Conservation (phyloP, 1,284 basidiomycete species). For the Microbotryum saponariae region DNA sequence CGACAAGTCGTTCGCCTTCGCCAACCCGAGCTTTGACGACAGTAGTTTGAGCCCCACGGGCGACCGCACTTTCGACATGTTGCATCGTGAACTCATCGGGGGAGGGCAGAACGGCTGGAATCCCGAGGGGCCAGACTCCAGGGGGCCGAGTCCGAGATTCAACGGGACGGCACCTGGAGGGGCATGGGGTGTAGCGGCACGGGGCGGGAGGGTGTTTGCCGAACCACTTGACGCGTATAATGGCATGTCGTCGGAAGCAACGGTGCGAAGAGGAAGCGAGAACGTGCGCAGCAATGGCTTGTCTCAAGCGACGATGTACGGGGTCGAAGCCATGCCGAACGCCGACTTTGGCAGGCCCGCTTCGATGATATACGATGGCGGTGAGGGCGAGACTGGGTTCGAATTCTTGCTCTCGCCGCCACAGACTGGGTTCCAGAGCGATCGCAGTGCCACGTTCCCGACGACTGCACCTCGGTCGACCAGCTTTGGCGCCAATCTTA, state of each 20-base stretch:
- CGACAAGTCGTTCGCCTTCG: constrained; percentile 7
- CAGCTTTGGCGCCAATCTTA: background rate
- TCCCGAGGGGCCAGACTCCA: background rate
- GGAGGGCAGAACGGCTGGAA: background rate
- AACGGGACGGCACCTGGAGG: too few species aligned
- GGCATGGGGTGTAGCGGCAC: background rate
- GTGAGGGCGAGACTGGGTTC: background rate
- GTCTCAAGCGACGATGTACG: background rate
- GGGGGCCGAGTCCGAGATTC: constrained; percentile 6
- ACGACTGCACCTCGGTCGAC: constrained; percentile 4
- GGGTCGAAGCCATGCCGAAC: background rate
- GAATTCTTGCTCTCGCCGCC: constrained; percentile 21
- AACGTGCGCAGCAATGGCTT: constrained; percentile 6
- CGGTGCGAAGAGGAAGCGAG: background rate
- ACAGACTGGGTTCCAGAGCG: background rate
- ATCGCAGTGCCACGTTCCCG: background rate
- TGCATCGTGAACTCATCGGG: constrained; percentile 15
- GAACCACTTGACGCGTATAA: background rate
- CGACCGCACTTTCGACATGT: constrained; percentile 15
- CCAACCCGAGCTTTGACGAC: constrained; percentile 6
- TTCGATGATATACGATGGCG: constrained; percentile 10
- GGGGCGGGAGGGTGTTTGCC: background rate
- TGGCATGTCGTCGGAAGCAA: background rate
- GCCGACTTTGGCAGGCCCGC: background rate
- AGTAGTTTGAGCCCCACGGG: constrained; percentile 2